Evolutionary conservation across 2,329 filamentous ascomycete genomes (phyloP), one percentile per base, ranked within the genome.

Genomic region (Zymoseptoria tritici): DNA sequence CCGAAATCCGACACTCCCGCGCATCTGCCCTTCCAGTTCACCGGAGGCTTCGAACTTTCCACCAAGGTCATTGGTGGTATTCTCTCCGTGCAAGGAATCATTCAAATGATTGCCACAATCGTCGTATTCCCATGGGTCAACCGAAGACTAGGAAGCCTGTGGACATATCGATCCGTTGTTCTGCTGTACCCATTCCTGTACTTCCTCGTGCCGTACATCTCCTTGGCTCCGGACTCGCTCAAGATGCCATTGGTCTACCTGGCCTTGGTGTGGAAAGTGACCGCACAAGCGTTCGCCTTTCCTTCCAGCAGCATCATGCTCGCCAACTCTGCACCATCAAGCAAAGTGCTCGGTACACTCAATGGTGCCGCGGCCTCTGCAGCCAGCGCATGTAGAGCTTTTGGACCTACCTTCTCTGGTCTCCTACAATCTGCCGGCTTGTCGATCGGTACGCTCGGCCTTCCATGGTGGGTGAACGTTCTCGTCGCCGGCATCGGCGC

Each of bases 401-500:
- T 97, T 62, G 93, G 93, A 0, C 94, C 94, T 2, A 92, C 90
- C 0, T 78, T 97, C 2, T 95, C 92, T 2, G 94, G 94, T 1
- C 78, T 91, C 26, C 81, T 97, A 22, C 95, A 96, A 75, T 84
- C 91, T 4, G 79, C 87, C 56, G 94, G 94, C 55, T 82, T 95
- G 42, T 82, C 85, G 65, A 82, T 86, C 6, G 91, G 92, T 42
- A 93, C 91, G 72, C 93, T 91, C 4, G 91, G 91, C 20, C 80
- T 97, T 36, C 88, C 91, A 0, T 99, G 94, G 93, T 99, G 94
- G 94, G 86, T 86, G 62, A 92, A 88, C 65, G 90, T 88, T 8
- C 69, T 88, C 3, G 85, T 97, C 31, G 90, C 91, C 36, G 76
- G 90, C 9, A 74, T 85, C 13, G 94, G 92, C 52, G 90, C 88